phyloP scores from a whole-genome alignment of 2,329 filamentous ascomycete species.

The Podosphaera leucotricha region DNA sequence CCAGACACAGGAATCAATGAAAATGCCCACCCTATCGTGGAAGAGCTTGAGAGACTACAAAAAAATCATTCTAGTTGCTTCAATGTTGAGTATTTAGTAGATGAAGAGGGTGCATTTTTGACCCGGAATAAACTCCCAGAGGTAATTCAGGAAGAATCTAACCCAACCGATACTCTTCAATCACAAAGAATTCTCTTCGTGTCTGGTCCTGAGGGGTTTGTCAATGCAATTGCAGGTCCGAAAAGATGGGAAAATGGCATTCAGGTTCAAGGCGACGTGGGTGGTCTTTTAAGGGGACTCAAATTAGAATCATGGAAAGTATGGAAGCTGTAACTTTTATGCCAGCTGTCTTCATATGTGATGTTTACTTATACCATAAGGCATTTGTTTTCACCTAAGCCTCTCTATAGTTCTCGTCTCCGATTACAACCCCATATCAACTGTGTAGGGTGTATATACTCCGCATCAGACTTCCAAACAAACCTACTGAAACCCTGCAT shows the following conservation, averaged over 20 bases:
- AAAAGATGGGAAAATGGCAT: conserved; percentile 52
- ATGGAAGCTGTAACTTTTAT: conserved; percentile 15
- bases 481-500: too few species aligned
- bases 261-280: conserved; percentile 52
- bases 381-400: background rate
- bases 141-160: conserved; percentile 9
- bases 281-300: conserved; percentile 41
- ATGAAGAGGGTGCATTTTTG: conserved; percentile 53
- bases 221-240: conserved; percentile 54
- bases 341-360: background rate
- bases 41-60: conserved; percentile 40
- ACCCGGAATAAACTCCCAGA: conserved; percentile 24
- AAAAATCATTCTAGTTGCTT: conserved; percentile 29
- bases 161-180: conserved; percentile 11
- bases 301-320: conserved; percentile 18
- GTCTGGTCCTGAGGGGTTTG: conserved; percentile 78
- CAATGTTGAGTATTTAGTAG: conserved; percentile 52
- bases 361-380: background rate
- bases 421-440: too few species aligned
- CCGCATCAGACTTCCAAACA: too few species aligned
- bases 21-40: conserved; percentile 22
- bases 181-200: conserved; percentile 45
- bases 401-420: background rate
- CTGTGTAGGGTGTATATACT: too few species aligned
- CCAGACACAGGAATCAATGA: background rate